Evolutionary conservation across 495 filamentous ascomycete species (phyloP).

Genomic region (Hypoxylon fragiforme): DNA sequence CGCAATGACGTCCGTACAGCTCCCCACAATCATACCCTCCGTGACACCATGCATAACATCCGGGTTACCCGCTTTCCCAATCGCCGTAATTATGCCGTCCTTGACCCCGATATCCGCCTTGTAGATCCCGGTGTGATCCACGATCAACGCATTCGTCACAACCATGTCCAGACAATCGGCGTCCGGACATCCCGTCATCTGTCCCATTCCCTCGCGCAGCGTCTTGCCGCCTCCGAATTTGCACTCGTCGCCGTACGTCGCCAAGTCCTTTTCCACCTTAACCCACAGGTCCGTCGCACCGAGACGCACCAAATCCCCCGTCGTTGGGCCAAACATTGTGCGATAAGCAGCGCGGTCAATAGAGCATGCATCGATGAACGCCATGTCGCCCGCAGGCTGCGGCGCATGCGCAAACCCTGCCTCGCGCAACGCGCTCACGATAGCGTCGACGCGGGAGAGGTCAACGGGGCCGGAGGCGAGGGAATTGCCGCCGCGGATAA

Average conservation of each 20-base stretch:
- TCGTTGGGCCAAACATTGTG: conserved; percentile 91
- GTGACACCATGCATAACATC: conserved; percentile 94
- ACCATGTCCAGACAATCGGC: conserved; percentile 79
- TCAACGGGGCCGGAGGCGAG: conserved; percentile 77
- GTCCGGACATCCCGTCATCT: conserved; percentile 75
- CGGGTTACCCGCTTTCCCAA: conserved; percentile 96
- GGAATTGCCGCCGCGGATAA: conserved; percentile 84
- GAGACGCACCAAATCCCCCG: conserved; percentile 79
- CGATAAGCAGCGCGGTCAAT: conserved; percentile 80
- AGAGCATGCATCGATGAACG: conserved; percentile 57
- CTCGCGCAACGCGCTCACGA: conserved; percentile 64
- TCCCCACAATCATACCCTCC: conserved; percentile 77
- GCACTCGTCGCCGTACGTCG: conserved; percentile 90
- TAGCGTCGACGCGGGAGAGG: conserved; percentile 59
- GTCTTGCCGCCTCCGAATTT: conserved; percentile 96
- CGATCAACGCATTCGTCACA: conserved; percentile 88
- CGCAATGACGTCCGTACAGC: conserved; percentile 94
- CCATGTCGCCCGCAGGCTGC: conserved; percentile 59
- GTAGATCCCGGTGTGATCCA: conserved; percentile 92
- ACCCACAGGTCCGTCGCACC: conserved; percentile 91
- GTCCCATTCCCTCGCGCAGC: conserved; percentile 94
- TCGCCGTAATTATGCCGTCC: conserved; percentile 81
- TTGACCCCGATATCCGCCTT: conserved; percentile 98
- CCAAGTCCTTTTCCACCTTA: conserved; percentile 84
- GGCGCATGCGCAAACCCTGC: conserved; percentile 79